phyloP scores from a whole-genome alignment of 371 early-diverging fungal species.

The Zopfochytrium polystomum region DNA sequence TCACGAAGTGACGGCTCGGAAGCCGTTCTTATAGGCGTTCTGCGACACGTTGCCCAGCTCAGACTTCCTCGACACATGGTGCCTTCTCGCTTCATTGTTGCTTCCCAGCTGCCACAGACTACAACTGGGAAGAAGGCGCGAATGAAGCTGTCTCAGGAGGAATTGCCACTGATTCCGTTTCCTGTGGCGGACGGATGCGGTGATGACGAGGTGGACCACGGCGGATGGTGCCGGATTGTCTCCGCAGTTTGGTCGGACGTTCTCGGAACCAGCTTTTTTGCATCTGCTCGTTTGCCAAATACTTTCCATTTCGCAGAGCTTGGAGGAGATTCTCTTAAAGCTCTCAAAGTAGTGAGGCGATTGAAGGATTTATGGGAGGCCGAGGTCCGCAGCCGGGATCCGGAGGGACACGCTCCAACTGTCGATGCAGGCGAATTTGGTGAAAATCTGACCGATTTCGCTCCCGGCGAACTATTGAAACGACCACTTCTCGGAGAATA shows the following conservation, averaged over 20 bases:
- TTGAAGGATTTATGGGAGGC: background rate
- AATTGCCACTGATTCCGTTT: background rate
- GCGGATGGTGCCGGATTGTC: too few relatives aligned
- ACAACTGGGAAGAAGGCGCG: conserved; percentile 34
- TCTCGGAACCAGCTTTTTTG: too few relatives aligned
- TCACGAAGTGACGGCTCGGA: background rate
- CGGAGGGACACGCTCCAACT: background rate
- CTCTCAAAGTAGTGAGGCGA: conserved; percentile 9
- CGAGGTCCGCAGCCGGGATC: background rate
- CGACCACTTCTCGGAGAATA: conserved; percentile 27
- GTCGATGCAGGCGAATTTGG: conserved; percentile 14
- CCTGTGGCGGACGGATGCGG: conserved; percentile 14
- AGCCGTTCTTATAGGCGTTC: background rate
- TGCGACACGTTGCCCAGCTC: conserved; percentile 4
- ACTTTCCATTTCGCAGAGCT: conserved; percentile 24
- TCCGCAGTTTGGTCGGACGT: too few relatives aligned
- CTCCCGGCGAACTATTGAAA: conserved; percentile 34
- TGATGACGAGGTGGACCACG: background rate
- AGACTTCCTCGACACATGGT: conserved; percentile 32
- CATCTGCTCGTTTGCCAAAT: too few relatives aligned
- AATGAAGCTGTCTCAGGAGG: conserved; percentile 10
- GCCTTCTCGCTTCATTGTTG: conserved; percentile 26
- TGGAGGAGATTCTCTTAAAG: conserved; percentile 32
- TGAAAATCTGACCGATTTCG: conserved; percentile 19
- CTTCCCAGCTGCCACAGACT: conserved; percentile 21